Conservation (phyloP, 2,329 filamentous ascomycete species). For the Diaporthe amygdali region DNA sequence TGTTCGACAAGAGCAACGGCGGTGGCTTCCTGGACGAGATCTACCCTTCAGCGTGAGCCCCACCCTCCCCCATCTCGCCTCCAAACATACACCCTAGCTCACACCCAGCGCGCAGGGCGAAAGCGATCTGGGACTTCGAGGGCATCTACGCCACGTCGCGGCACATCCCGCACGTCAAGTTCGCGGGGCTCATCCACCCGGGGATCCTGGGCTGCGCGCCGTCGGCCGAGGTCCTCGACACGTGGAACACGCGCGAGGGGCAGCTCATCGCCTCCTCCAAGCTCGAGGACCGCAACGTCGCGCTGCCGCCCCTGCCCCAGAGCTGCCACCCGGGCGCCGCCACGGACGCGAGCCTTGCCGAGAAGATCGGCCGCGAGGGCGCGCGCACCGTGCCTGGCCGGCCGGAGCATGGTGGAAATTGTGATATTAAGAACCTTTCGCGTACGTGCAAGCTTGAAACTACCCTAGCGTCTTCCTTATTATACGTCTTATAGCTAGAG, state of each 20-base stretch:
- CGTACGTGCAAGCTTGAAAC: background rate
- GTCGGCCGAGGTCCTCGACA: constrained; percentile 74
- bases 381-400: constrained; percentile 85
- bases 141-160: constrained; percentile 77
- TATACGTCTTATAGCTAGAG: no score
- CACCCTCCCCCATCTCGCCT: background rate
- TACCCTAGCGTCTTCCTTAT: background rate
- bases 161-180: constrained; percentile 86
- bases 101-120: constrained; percentile 42
- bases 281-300: constrained; percentile 70
- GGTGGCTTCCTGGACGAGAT: constrained; percentile 89
- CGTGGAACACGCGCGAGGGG: constrained; percentile 84
- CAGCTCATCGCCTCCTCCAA: constrained; percentile 76
- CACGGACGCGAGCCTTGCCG: constrained; percentile 62
- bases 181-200: constrained; percentile 88
- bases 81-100: background rate
- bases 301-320: constrained; percentile 74
- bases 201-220: constrained; percentile 92
- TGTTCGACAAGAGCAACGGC: constrained; percentile 82
- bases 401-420: constrained; percentile 89
- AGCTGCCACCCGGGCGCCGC: constrained; percentile 73
- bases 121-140: constrained; percentile 65
- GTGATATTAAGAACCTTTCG: constrained; percentile 84
- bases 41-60: constrained; percentile 78
- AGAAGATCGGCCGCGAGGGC: constrained; percentile 76